These are phyloP conservation scores for Flaveria brownii DNA, from an alignment of 129 eudicot genomes.

Conservation along the genomic window DNA sequence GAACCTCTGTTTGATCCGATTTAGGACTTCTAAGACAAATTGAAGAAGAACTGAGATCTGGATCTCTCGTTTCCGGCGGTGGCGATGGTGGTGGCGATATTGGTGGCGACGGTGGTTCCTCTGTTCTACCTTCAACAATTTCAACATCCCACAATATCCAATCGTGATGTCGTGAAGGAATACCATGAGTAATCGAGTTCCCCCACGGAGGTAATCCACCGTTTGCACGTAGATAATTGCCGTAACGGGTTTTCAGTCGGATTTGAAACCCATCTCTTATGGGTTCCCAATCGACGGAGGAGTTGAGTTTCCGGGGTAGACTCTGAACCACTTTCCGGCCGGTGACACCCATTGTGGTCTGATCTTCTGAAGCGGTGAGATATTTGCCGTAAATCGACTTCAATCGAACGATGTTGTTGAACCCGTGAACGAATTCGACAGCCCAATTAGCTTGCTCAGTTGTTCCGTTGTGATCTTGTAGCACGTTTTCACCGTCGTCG, in stretches of 20 bases:
- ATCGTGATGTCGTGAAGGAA: slow-evolving; percentile 52
- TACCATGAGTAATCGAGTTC: slow-evolving; percentile 64
- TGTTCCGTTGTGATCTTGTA: slow-evolving; percentile 44
- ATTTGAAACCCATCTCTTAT: slow-evolving; percentile 49
- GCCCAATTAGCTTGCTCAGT: slow-evolving; percentile 39
- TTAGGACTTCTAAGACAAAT: slow-evolving; percentile 38
- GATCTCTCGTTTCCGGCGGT: slow-evolving; percentile 31
- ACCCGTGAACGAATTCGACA: slow-evolving; percentile 46
- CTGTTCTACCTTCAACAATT: slow-evolving; percentile 45
- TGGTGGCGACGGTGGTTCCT: slow-evolving; percentile 16
- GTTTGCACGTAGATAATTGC: slow-evolving; percentile 57
- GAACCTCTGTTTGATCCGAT: slow-evolving; percentile 36
- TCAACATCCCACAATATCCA: slow-evolving; percentile 73
- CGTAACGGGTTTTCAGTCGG: slow-evolving; percentile 55
- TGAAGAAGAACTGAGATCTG: slow-evolving; percentile 37
- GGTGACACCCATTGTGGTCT: slow-evolving; percentile 41
- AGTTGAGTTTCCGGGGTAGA: slow-evolving; percentile 42
- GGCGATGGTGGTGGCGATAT: background rate
- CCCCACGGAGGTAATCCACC: slow-evolving; percentile 70
- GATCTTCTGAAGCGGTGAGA: slow-evolving; percentile 58
- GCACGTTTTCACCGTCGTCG: slow-evolving; percentile 40
- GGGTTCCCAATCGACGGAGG: slow-evolving; percentile 71
- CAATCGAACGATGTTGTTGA: slow-evolving; percentile 42
- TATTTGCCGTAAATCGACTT: slow-evolving; percentile 53
- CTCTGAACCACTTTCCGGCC: slow-evolving; percentile 56